Percentiles rank a stretch among this genome's conserved stretches.
Evolutionary conservation across 345 rosid genomes (phyloP).

Genomic region (Cardamine occulta): DNA sequence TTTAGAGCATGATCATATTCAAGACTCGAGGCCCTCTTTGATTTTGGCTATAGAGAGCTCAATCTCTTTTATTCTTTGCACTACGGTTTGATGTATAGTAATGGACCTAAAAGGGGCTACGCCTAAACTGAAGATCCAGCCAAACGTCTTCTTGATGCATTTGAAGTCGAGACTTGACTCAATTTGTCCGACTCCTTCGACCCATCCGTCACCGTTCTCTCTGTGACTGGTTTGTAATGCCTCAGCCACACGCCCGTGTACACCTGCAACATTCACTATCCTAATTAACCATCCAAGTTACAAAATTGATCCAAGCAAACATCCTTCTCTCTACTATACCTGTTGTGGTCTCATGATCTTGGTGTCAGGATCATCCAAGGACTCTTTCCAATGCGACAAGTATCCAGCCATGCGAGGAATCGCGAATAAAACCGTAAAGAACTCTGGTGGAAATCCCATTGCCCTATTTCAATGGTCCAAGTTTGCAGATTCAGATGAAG

Average conservation of each 20-base stretch:
- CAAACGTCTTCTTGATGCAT: conserved; percentile 82
- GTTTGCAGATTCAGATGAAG: conserved; percentile 18
- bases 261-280: conserved; percentile 54
- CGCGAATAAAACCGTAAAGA: conserved; percentile 90
- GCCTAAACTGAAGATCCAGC: conserved; percentile 65
- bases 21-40: conserved; percentile 15
- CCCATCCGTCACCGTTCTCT: conserved; percentile 51
- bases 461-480: conserved; percentile 59
- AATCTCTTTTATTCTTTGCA: conserved; percentile 30
- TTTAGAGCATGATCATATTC: neutral
- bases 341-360: conserved; percentile 99
- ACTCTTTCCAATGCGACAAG: conserved; percentile 92
- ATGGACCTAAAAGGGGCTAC: neutral
- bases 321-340: conserved; percentile 47
- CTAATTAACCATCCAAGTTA: conserved; percentile 5
- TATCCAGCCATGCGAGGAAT: conserved; percentile 99
- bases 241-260: conserved; percentile 90
- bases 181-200: conserved; percentile 54
- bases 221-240: conserved; percentile 71
- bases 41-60: conserved; percentile 4
- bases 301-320: neutral
- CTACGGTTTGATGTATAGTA: neutral
- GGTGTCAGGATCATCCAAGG: conserved; percentile 95
- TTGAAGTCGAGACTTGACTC: conserved; percentile 76
- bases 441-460: conserved; percentile 98